Evolutionary conservation across 768 basidiomycete species (phyloP).

Genomic region (Termitomyces sp.): DNA sequence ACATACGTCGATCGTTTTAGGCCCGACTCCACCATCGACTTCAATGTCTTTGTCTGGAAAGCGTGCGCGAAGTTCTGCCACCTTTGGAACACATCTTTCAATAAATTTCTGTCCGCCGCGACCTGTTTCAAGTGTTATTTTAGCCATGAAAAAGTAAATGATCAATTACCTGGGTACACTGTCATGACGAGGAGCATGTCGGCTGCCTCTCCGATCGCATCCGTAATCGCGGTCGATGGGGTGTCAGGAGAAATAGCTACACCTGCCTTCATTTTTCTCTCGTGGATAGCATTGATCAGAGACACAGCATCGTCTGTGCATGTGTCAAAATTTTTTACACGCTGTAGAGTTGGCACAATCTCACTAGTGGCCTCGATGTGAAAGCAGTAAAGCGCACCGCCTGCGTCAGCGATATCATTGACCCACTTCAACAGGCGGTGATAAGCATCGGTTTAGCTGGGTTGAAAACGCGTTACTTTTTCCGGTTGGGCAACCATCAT

Average conservation of each 20-base stretch:
- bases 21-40: conserved; percentile 97
- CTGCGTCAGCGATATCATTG: conserved; percentile 91
- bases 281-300: conserved; percentile 79
- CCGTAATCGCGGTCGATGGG: conserved; percentile 82
- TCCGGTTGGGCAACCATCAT: conserved; percentile 99
- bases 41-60: conserved; percentile 97
- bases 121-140: conserved; percentile 40
- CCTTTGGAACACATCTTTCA: conserved; percentile 90
- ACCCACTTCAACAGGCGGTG: conserved; percentile 72
- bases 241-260: conserved; percentile 98
- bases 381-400: conserved; percentile 94
- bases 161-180: conserved; percentile 77
- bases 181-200: conserved; percentile 99
- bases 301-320: conserved; percentile 61
- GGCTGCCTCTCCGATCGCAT: conserved; percentile 76
- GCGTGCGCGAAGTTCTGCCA: conserved; percentile 81
- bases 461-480: conserved; percentile 47
- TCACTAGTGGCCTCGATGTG: conserved; percentile 91
- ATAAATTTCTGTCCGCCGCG: conserved; percentile 97
- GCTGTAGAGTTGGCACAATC: conserved; percentile 20
- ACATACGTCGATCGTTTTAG: conserved; percentile 82
- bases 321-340: not conserved
- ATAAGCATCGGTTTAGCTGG: conserved; percentile 1
- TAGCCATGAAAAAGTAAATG: not conserved
- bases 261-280: conserved; percentile 88